Base-by-base conservation (phyloP, 345 rosid genomes). In the Adansonia digitata region DNA sequence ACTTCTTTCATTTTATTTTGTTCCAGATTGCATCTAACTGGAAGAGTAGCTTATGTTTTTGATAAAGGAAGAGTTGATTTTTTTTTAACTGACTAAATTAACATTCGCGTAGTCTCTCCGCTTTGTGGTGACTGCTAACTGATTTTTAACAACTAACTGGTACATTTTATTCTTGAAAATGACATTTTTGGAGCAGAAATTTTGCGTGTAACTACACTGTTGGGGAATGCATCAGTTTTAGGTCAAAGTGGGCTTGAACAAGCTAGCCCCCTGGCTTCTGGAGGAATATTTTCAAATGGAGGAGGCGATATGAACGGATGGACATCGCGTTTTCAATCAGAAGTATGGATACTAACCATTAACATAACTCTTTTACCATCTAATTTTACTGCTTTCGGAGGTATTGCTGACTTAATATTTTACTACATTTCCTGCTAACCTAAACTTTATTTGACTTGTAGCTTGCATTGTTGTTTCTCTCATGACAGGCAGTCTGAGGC, bases 201-300 rank as follows among this genome's bases (percentile, higher is more conserved):
- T 78, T 84, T 14, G 70, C 52, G 70, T 65, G 49, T 94, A 88
- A 94, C 98, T 74, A 86, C 97, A 74, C 90, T 91, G 84, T 91
- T 95, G 98, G 97, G 87, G 98, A 93, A 93, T 91, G 99, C 99
- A 20, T 90, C 97, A 86, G 91, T 91, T 89, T 86, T 95, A 84
- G 93, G 99, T 84, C 98, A 90, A 90, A 91, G 88, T 90, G 94
- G 93, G 86, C 86, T 93, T 89, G 98, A 93, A 83, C 96, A 88
- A 85, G 93, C 88, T 86, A 91, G 90, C 89, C 93, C 97, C 87
- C 84, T 91, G 88, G 77, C 93, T 81, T 85, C 95, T 52, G 93
- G 97, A 91, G 94, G 99, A 85, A 86, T 87, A 59, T 90, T 84
- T 86, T 92, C 93, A 82, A 93, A 95, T 83, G 89, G 96, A 90